phyloP scores from a whole-genome alignment of 2,329 filamentous ascomycete genomes.

The Cordyceps cateniannulata region DNA sequence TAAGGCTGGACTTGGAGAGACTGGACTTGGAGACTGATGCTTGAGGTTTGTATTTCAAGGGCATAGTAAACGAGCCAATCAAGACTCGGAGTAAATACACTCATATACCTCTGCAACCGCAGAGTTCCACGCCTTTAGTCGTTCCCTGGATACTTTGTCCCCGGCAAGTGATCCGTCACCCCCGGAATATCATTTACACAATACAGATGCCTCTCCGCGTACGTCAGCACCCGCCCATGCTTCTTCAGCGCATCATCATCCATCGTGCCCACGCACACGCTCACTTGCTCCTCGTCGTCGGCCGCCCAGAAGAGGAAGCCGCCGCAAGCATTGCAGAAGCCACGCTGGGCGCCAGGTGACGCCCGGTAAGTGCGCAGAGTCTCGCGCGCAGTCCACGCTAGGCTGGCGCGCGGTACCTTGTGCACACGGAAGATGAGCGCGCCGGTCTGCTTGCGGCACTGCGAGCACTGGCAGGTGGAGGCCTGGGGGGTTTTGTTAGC shows the following conservation, averaged over 20 bases:
- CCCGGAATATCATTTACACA: conserved; percentile 40
- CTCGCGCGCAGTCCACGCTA: conserved; percentile 28
- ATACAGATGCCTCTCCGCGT: conserved; percentile 33
- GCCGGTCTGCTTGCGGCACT: conserved; percentile 47
- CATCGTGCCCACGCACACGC: conserved; percentile 36
- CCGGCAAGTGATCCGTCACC: conserved; percentile 37
- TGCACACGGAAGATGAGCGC: conserved; percentile 38
- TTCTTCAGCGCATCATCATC: conserved; percentile 36
- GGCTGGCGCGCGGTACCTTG: conserved; percentile 26
- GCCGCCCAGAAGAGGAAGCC: conserved; percentile 41
- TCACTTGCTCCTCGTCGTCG: conserved; percentile 23
- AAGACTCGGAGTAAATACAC: no score
- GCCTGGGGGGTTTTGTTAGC: conserved; percentile 27
- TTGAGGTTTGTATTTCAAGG: no score
- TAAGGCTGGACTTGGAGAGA: background rate
- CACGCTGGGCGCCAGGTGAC: conserved; percentile 33
- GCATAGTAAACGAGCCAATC: background rate
- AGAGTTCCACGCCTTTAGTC: background rate
- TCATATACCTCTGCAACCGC: background rate
- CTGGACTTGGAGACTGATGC: background rate
- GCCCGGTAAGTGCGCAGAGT: conserved; percentile 35
- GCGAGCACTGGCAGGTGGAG: conserved; percentile 47
- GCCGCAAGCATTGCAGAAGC: conserved; percentile 44
- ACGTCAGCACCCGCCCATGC: conserved; percentile 34
- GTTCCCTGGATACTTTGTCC: conserved; percentile 20